These are phyloP conservation scores for Oryza australiensis DNA, from an alignment of 176 grass and related monocot species.

Conservation along the genomic window DNA sequence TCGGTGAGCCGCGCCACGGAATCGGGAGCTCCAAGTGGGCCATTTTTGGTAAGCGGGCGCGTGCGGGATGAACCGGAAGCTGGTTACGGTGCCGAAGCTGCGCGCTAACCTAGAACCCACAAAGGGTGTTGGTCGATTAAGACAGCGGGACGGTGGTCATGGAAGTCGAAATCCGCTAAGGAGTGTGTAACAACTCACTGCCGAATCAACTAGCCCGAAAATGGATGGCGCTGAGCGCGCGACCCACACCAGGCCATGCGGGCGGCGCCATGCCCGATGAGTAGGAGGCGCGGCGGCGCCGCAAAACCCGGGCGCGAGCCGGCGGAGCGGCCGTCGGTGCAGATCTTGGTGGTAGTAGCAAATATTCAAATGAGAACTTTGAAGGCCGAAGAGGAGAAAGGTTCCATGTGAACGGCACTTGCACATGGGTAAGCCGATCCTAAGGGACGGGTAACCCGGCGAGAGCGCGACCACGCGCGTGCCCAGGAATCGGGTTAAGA, in stretches of 20 bases:
- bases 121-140: constrained; percentile 71
- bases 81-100: too few relatives aligned
- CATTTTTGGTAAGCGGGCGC: constrained; percentile 69
- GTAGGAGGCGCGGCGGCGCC: too few relatives aligned
- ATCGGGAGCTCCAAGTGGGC: constrained; percentile 53
- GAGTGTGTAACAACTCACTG: constrained; percentile 84
- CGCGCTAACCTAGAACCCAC: constrained; percentile 54
- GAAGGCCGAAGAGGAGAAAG: constrained; percentile 82
- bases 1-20: constrained; percentile 19
- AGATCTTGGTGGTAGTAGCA: constrained; percentile 85
- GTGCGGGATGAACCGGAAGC: too few relatives aligned
- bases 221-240: too few relatives aligned
- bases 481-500: too few relatives aligned
- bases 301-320: too few relatives aligned
- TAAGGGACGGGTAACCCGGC: constrained; percentile 72
- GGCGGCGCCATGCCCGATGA: too few relatives aligned
- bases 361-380: constrained; percentile 92
- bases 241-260: too few relatives aligned
- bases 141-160: constrained; percentile 35
- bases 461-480: too few relatives aligned
- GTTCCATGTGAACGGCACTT: constrained; percentile 84
- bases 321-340: constrained; percentile 60
- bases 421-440: constrained; percentile 80
- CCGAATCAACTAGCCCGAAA: too few relatives aligned
- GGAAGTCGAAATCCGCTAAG: constrained; percentile 70